Evolutionary conservation across 495 filamentous ascomycete genomes (phyloP).

Genomic region (Xylaria cubensis): DNA sequence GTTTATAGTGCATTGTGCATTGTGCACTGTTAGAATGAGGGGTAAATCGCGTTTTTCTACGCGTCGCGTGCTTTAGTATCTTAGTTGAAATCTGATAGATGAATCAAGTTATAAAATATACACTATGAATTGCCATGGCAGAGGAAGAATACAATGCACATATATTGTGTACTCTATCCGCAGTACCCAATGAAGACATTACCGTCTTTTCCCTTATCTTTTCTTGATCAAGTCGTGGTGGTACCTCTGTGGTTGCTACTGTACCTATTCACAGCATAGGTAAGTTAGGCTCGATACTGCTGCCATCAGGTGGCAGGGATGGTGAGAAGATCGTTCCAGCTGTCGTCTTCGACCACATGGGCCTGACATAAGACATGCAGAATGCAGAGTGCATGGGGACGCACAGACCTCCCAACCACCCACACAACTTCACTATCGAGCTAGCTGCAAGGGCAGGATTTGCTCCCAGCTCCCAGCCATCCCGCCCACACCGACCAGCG

Average conservation of each 20-base stretch:
- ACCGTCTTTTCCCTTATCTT: neutral
- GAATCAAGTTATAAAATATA: neutral
- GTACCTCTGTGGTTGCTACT: neutral
- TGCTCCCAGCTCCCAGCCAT: constrained; percentile 24
- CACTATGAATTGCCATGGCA: neutral
- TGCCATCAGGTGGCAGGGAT: neutral
- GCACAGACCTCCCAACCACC: constrained; percentile 25
- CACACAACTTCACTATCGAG: constrained; percentile 12
- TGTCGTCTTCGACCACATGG: constrained; percentile 5
- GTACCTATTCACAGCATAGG: neutral
- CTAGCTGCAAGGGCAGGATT: constrained; percentile 23
- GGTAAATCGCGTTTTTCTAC: constrained; percentile 18
- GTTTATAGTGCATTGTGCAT: neutral
- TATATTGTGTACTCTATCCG: neutral
- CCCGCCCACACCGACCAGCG: constrained; percentile 13
- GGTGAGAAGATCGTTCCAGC: neutral
- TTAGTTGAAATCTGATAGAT: neutral
- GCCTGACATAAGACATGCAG: neutral
- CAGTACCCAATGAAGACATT: neutral
- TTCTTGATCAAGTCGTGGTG: neutral
- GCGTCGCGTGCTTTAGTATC: constrained; percentile 3
- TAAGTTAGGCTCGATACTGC: no score
- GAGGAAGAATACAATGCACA: neutral
- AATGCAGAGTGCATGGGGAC: neutral
- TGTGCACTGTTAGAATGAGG: constrained; percentile 18